These are phyloP conservation scores for Amanita polypyramis DNA, from an alignment of 768 basidiomycete genomes.

Conservation along the genomic window DNA sequence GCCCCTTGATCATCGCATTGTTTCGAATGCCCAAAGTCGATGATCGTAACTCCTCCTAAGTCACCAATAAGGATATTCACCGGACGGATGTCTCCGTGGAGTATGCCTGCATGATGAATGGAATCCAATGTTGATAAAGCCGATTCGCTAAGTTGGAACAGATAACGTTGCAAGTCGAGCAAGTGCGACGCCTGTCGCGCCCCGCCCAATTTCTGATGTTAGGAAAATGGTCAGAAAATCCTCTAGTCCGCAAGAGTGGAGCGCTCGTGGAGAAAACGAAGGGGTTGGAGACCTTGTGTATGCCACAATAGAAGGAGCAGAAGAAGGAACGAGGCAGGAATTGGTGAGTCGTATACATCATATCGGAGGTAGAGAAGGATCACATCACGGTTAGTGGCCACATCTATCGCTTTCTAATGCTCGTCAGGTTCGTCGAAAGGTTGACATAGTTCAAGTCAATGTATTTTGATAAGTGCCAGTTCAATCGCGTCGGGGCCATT, in stretches of 20 bases:
- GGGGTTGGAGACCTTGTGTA: not conserved
- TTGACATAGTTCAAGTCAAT: slow-evolving; percentile 6
- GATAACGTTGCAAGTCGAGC: slow-evolving; percentile 8
- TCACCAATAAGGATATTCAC: slow-evolving; percentile 11
- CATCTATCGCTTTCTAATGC: slow-evolving; percentile 4
- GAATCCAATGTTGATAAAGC: slow-evolving; percentile 9
- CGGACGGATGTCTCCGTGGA: slow-evolving; percentile 13
- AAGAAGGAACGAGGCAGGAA: slow-evolving; percentile 8
- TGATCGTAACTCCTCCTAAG: slow-evolving; percentile 12
- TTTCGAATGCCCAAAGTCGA: slow-evolving; percentile 12
- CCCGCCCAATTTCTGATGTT: slow-evolving; percentile 13
- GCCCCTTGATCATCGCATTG: slow-evolving; percentile 9
- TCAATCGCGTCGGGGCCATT: slow-evolving; percentile 5
- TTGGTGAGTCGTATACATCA: slow-evolving; percentile 6
- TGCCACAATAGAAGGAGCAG: slow-evolving; percentile 8
- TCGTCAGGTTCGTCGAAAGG: slow-evolving; percentile 6
- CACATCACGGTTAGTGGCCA: slow-evolving; percentile 1
- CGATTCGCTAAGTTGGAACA: slow-evolving; percentile 10
- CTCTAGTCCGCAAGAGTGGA: slow-evolving; percentile 7
- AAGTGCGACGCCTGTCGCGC: slow-evolving; percentile 11
- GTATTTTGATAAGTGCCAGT: slow-evolving; percentile 6
- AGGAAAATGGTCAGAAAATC: slow-evolving; percentile 12
- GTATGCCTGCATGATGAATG: slow-evolving; percentile 13
- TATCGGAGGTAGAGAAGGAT: slow-evolving; percentile 10
- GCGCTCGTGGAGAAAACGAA: slow-evolving; percentile 10